Percentiles rank a stretch among this genome's conserved stretches.
Evolutionary conservation across 345 rosid species (phyloP).

Genomic region (Brassica nigra): DNA sequence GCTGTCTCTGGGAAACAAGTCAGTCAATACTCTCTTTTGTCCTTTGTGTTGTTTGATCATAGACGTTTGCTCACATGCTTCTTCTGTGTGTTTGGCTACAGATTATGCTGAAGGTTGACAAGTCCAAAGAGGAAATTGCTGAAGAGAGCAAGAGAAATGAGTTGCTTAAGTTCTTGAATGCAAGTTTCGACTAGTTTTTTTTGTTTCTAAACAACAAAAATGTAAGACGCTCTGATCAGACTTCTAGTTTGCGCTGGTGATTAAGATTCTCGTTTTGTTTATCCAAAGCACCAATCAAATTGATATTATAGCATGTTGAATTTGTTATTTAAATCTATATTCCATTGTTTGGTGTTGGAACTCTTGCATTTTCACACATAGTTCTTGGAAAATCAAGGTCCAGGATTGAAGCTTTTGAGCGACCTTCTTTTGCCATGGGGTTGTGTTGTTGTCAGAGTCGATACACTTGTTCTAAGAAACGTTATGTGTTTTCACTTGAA

Average conservation of each 20-base stretch:
- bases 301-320: constrained; percentile 5
- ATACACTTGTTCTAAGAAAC: neutral
- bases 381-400: constrained; percentile 40
- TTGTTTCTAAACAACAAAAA: constrained; percentile 3
- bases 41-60: neutral
- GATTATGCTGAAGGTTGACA: constrained; percentile 91
- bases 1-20: constrained; percentile 98
- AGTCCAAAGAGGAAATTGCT: constrained; percentile 89
- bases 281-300: neutral
- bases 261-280: constrained; percentile 22
- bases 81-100: constrained; percentile 30
- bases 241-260: neutral
- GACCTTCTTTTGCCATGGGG: neutral
- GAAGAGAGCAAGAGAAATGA: constrained; percentile 90
- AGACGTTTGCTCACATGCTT: neutral
- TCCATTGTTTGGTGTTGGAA: neutral
- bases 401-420: constrained; percentile 6
- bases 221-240: constrained; percentile 27
- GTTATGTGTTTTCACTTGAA: neutral
- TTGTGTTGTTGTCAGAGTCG: constrained; percentile 18
- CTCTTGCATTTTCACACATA: constrained; percentile 27
- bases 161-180: constrained; percentile 91
- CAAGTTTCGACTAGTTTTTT: constrained; percentile 78
- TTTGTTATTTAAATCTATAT: neutral
- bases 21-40: constrained; percentile 4